phyloP scores from a whole-genome alignment of 768 basidiomycete species.

The Suillus luteus region DNA sequence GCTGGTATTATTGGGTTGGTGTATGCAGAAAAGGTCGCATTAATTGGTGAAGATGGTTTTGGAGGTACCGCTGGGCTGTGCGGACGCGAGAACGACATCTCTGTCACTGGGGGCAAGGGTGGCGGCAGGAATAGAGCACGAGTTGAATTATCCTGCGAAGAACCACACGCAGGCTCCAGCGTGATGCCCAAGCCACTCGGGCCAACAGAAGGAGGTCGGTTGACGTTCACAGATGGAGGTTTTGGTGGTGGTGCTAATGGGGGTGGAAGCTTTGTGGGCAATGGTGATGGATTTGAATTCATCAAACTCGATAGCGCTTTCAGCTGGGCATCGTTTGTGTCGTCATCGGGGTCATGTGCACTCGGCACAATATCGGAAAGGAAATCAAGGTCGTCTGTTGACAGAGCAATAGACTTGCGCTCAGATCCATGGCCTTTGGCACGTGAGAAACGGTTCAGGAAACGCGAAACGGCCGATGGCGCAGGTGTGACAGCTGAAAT shows the following conservation, averaged over 20 bases:
- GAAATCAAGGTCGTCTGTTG: conserved; percentile 81
- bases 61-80: conserved; percentile 18
- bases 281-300: conserved; percentile 39
- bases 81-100: conserved; percentile 21
- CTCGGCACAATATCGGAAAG: conserved; percentile 68
- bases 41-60: conserved; percentile 9
- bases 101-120: conserved; percentile 35
- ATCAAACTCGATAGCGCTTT: conserved; percentile 44
- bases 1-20: conserved; percentile 15
- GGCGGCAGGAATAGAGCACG: conserved; percentile 20
- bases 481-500: conserved; percentile 25
- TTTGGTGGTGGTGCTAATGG: conserved; percentile 41
- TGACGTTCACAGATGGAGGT: conserved; percentile 25
- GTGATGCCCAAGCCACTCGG: conserved; percentile 9
- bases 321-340: conserved; percentile 36
- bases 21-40: conserved; percentile 11
- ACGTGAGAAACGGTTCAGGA: conserved; percentile 75
- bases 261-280: conserved; percentile 48
- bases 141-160: conserved; percentile 4
- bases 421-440: conserved; percentile 37
- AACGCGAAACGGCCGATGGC: conserved; percentile 80
- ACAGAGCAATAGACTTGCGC: conserved; percentile 66
- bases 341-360: conserved; percentile 42
- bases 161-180: conserved; percentile 3
- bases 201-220: conserved; percentile 15